These are phyloP conservation scores for Chytriomyces hyalinus DNA, from an alignment of 192 early-diverging fungal species.

Conservation along the genomic window DNA sequence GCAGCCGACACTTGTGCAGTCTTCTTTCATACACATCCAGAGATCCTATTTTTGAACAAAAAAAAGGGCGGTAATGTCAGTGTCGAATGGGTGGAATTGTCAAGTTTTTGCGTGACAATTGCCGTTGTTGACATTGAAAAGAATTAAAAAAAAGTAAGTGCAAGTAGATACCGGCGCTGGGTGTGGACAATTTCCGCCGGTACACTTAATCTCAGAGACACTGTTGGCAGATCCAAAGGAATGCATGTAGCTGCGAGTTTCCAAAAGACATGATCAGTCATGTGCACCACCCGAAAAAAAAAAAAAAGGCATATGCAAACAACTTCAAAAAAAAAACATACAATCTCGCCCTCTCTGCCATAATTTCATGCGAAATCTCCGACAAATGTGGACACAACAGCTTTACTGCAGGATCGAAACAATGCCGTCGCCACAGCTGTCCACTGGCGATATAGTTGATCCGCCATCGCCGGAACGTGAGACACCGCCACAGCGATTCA, in stretches of 20 bases:
- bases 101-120: neutral
- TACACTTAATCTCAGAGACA: neutral
- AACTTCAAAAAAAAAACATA: neutral
- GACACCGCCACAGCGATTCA: neutral
- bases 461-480: constrained; percentile 1
- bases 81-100: neutral
- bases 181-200: neutral
- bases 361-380: neutral
- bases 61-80: neutral
- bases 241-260: neutral
- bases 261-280: neutral
- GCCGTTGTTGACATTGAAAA: no score
- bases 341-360: constrained; percentile 1
- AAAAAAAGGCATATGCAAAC: no score
- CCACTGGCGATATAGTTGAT: constrained; percentile 18
- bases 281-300: no score
- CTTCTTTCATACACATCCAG: constrained; percentile 30
- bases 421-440: neutral
- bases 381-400: constrained; percentile 22
- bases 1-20: constrained; percentile 16
- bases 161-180: constrained; percentile 9
- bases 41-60: constrained; percentile 1
- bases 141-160: no score
- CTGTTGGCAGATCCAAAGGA: neutral
- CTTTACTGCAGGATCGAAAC: neutral